Evolutionary conservation across 495 filamentous ascomycete genomes (phyloP), one percentile per base, ranked within the genome.

Genomic region (Penicillium manginii): DNA sequence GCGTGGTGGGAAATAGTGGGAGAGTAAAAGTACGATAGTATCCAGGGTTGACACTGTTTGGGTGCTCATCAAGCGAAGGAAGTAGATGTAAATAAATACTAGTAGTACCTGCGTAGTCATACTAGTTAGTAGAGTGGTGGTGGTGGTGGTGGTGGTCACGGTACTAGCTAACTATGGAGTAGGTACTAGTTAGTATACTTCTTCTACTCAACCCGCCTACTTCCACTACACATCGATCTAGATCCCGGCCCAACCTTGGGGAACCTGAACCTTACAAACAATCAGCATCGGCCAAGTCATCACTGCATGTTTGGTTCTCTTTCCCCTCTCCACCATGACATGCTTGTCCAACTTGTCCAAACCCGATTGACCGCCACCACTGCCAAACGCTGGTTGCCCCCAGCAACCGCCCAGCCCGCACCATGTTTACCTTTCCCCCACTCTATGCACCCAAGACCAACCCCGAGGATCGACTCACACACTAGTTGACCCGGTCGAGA

Each of bases 351-450:
- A 23, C 54, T n/a, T 3, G 35, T 14, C 15, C 15, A n/a, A 37
- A 23, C 23, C 57, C 42, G 40, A 18, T 61, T 68, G 50, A 70
- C 68, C 68, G 63, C 63, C 56, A 63, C 53, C 52, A 22, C 63
- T 54, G 61, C 53, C 52, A 22, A 52, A 40, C 57, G 43, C 40
- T 22, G 57, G 75, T 78, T 78, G 75, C 75, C 75, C 72, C 61
- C 59, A 58, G 70, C 75, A 77, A 78, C 75, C 58, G 49, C 59
- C 31, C 55, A 57, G 52, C 58, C 63, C 65, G 65, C 68, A 72
- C 62, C 52, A 60, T 78, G 75, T 78, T 78, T 78, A 76, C 71
- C 62, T 58, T 61, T 67, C 61, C 61, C 60, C 53, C 39, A 45
- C 45, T 33, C 56, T 59, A 57, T 67, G 15, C 35, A 14, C 35